Base-by-base conservation (phyloP, 129 eudicot species). In the Artemisia tridentata region DNA sequence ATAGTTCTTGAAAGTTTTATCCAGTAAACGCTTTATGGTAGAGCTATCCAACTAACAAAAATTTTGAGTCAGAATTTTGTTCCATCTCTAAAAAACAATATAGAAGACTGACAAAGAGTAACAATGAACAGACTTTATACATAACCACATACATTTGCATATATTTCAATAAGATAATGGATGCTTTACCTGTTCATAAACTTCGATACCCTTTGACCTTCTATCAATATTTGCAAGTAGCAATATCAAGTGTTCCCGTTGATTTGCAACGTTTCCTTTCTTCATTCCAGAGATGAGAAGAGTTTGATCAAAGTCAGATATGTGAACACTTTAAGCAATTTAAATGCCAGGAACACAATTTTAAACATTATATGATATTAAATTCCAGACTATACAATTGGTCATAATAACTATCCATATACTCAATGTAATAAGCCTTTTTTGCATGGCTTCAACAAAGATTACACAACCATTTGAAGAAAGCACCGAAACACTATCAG, bases 221-320 rank as follows among this genome's bases (percentile, higher is more conserved):
- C 77, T 77, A 73, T 95, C 99, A 83, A 90, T 90, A 74, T 95
- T 95, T 69, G 97, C 97, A 78, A 95, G 93, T 69, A 47, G 81
- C 75, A 95, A 61, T 69, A 95, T 80, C 66, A 95, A 84, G 87
- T 95, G 99, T 80, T 95, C 99, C 82, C 99, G 78, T 75, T 95
- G 99, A 81, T 95, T 95, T 25, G 97, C 97, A 18, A 88, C 99
- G 68, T 95, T 95, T 88, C 97, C 97, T 90, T 95, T 90, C 99
- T 95, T 80, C 86, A 88, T 65, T 65, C 27, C 43, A 69, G 29
- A 72, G 47, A 80, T 65, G 7, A 14, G 49, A 48, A 73, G 23
- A 49, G 63, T 17, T 53, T 58, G 38, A 59, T 41, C 31, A 73
- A 34, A 72, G 72, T 78, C 70, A 80, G 80, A 76, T 63, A 63